These are phyloP conservation scores for Gracilariopsis chorda DNA, from an alignment of 23 red algal genomes.

Conservation along the genomic window DNA sequence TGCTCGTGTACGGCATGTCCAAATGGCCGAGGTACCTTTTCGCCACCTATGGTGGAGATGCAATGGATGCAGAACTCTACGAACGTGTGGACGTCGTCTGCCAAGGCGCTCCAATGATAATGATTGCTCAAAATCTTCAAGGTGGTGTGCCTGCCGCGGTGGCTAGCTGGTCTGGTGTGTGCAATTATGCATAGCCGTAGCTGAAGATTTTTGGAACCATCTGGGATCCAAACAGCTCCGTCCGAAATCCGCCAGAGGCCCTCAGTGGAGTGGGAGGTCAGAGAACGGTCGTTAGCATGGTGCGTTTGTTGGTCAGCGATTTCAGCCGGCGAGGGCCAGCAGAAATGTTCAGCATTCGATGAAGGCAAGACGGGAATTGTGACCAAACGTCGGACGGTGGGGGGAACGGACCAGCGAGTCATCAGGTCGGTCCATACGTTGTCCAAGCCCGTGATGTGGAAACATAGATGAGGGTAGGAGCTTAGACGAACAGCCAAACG, in stretches of 20 bases:
- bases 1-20: not conserved
- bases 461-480: not conserved
- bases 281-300: not conserved
- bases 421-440: not conserved
- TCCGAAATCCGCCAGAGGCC: not conserved
- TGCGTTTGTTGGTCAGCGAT: not conserved
- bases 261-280: no score
- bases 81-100: not conserved
- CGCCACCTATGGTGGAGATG: not conserved
- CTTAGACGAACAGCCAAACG: not conserved
- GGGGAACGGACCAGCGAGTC: not conserved
- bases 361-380: not conserved
- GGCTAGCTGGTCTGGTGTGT: not conserved
- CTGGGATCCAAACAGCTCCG: slow-evolving; percentile 3
- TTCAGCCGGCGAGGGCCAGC: not conserved
- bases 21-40: not conserved
- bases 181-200: not conserved
- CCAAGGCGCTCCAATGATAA: not conserved
- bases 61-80: slow-evolving; percentile 3
- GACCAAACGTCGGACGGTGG: not conserved
- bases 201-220: not conserved
- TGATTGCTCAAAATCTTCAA: not conserved
- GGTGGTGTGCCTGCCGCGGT: not conserved
- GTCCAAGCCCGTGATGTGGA: not conserved
- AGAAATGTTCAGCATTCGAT: not conserved